Evolutionary conservation across 331 rosid genomes (phyloP).

Genomic region (Phaseolus coccineus): DNA sequence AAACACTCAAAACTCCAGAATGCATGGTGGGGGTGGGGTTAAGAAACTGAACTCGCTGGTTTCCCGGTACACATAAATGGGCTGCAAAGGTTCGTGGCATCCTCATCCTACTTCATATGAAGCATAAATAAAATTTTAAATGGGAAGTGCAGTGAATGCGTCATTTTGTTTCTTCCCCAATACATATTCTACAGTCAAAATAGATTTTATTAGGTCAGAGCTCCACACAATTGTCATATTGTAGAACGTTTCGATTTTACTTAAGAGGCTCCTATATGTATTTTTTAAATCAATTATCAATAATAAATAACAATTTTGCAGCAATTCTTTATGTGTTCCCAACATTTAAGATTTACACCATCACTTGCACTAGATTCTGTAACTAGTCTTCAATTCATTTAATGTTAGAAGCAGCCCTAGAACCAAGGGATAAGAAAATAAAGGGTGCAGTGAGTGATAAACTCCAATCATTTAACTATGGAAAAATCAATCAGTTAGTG

Average conservation of each 20-base stretch:
- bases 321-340: constrained; percentile 30
- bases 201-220: constrained; percentile 60
- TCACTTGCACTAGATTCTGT: not conserved
- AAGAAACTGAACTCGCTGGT: constrained; percentile 33
- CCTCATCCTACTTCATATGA: constrained; percentile 20
- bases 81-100: constrained; percentile 38
- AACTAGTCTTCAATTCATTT: not conserved
- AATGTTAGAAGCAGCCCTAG: not conserved
- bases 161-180: constrained; percentile 51
- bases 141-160: constrained; percentile 31
- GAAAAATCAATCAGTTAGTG: not conserved
- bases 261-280: constrained; percentile 55
- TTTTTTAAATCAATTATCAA: constrained; percentile 57
- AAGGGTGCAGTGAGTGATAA: not conserved
- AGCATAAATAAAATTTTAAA: constrained; percentile 32
- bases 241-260: constrained; percentile 56
- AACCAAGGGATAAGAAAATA: not conserved
- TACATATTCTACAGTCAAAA: constrained; percentile 51
- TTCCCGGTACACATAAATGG: constrained; percentile 25
- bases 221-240: constrained; percentile 58
- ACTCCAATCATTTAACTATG: not conserved
- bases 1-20: constrained; percentile 16
- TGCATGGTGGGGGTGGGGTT: constrained; percentile 19
- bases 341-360: constrained; percentile 9
- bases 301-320: constrained; percentile 61